phyloP scores from a whole-genome alignment of 1,284 basidiomycete genomes.

The Malassezia restricta region DNA sequence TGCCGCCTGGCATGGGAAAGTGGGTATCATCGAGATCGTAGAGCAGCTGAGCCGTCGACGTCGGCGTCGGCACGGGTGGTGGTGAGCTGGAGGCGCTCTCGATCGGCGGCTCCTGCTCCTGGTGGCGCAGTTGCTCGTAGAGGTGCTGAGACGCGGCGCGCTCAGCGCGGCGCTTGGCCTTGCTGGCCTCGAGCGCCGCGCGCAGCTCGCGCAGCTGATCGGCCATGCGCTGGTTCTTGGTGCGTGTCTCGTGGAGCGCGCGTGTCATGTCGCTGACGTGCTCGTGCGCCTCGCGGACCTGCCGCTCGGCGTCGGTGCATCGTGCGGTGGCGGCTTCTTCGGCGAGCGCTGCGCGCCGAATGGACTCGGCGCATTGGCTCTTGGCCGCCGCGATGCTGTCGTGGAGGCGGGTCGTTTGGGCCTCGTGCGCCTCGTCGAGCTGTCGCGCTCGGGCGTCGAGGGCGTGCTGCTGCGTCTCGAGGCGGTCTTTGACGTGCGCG shows the following conservation, averaged over 20 bases:
- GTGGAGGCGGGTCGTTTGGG: background rate
- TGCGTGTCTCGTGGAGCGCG: conserved; percentile 1
- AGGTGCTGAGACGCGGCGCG: background rate
- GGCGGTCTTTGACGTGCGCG: background rate
- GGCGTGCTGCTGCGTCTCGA: background rate
- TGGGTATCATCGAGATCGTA: conserved; percentile 6
- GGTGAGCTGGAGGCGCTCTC: background rate
- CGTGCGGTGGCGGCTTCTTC: background rate
- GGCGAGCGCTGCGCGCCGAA: conserved; percentile 10
- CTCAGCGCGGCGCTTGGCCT: conserved; percentile 1
- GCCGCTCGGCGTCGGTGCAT: background rate
- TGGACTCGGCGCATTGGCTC: conserved; percentile 2
- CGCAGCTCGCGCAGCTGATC: conserved; percentile 16
- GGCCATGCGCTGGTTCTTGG: conserved; percentile 7
- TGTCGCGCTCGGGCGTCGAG: background rate
- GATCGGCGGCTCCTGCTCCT: background rate
- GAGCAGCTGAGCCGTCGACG: background rate
- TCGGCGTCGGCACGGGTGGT: background rate
- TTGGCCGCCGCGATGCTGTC: background rate
- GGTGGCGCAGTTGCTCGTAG: background rate
- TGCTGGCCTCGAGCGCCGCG: background rate
- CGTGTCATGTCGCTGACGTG: conserved; percentile 3
- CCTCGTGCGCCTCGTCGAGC: background rate
- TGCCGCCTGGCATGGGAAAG: conserved; percentile 12
- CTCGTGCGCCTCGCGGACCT: conserved; percentile 2